Conservation (phyloP, 2,329 filamentous ascomycete species). For the Myriosclerotinia duriaeana region DNA sequence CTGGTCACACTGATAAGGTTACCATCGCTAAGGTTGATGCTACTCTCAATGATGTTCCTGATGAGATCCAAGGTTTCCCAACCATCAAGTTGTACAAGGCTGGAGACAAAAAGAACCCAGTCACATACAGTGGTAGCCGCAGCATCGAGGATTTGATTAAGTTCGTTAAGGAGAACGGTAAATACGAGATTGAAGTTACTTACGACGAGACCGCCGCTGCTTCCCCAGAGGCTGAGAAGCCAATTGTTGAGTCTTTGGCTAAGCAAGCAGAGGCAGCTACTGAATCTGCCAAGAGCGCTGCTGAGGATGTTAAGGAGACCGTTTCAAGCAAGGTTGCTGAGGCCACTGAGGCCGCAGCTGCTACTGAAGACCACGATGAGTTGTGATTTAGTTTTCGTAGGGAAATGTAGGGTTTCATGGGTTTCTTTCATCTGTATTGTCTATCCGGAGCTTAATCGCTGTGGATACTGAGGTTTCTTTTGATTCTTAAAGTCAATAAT, state of each 20-base stretch:
- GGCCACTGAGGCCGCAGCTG: constrained; percentile 44
- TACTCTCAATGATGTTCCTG: constrained; percentile 92
- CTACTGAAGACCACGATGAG: constrained; percentile 62
- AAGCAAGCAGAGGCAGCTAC: constrained; percentile 45
- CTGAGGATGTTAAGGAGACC: constrained; percentile 51
- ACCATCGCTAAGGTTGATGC: constrained; percentile 97
- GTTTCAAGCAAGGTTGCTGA: constrained; percentile 48
- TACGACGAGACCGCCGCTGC: constrained; percentile 52
- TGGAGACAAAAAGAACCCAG: constrained; percentile 77
- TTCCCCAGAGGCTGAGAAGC: constrained; percentile 47
- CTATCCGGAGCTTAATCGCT: constrained; percentile 24
- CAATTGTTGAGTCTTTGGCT: constrained; percentile 42
- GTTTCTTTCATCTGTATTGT: constrained; percentile 37
- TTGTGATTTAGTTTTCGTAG: constrained; percentile 53
- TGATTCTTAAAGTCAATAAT: constrained; percentile 15
- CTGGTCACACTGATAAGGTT: constrained; percentile 79
- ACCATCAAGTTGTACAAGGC: constrained; percentile 98
- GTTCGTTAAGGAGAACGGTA: constrained; percentile 95
- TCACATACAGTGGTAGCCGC: constrained; percentile 85
- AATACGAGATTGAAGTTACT: constrained; percentile 72
- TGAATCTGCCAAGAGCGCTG: constrained; percentile 44
- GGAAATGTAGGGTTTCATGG: constrained; percentile 37
- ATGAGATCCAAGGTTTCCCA: constrained; percentile 96
- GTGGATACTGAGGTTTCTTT: constrained; percentile 4
- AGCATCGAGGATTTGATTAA: constrained; percentile 87